phyloP scores from a whole-genome alignment of 306 rosid species.

The Lathyrus sativus region DNA sequence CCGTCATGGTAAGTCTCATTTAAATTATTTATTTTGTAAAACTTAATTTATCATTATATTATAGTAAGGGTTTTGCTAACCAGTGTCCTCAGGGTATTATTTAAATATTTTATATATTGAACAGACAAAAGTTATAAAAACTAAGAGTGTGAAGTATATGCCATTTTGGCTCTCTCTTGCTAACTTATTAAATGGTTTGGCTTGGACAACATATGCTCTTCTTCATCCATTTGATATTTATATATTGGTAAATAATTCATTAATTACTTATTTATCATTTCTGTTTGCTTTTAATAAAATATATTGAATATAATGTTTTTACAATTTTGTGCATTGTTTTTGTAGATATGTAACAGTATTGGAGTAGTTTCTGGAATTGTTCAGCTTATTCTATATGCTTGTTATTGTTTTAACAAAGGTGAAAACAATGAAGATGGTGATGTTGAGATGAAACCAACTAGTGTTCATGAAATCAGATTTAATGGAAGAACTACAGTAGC shows the following conservation, averaged over 20 bases:
- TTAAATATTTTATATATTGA: too few relatives aligned
- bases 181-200: conserved; percentile 62
- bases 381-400: conserved; percentile 59
- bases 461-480: conserved; percentile 38
- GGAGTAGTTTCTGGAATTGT: conserved; percentile 60
- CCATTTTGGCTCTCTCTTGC: conserved; percentile 72
- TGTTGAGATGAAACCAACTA: conserved; percentile 31
- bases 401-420: conserved; percentile 35
- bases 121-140: conserved; percentile 63
- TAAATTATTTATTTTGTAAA: too few relatives aligned
- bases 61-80: too few relatives aligned
- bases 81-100: too few relatives aligned
- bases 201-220: conserved; percentile 84
- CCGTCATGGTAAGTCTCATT: conserved; percentile 55
- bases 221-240: conserved; percentile 60
- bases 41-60: too few relatives aligned
- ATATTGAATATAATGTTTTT: not conserved
- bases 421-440: not conserved
- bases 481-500: not conserved
- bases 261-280: not conserved
- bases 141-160: conserved; percentile 78
- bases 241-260: conserved; percentile 51
- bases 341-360: conserved; percentile 67
- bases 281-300: not conserved
- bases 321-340: not conserved